These are phyloP conservation scores for Aspergillus nanangensis DNA, from an alignment of 495 filamentous ascomycete species.

Conservation along the genomic window DNA sequence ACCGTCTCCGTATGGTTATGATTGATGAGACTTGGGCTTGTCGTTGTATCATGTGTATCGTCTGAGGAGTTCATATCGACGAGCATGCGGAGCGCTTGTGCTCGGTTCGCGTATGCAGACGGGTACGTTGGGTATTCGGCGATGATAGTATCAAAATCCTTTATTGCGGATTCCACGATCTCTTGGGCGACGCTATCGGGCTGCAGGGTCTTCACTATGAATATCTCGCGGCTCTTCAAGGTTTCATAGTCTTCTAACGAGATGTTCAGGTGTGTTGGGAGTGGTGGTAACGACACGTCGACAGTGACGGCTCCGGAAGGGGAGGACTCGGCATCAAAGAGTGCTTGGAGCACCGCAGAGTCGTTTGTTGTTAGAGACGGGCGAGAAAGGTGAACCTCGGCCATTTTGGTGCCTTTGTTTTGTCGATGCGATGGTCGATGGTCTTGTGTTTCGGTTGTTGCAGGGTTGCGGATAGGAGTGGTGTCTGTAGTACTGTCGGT, in stretches of 20 bases:
- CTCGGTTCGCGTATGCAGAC: slow-evolving; percentile 71
- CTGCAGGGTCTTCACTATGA: slow-evolving; percentile 29
- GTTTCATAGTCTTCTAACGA: slow-evolving; percentile 13
- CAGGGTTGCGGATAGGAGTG: no score
- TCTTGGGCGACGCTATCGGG: slow-evolving; percentile 10
- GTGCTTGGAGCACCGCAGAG: slow-evolving; percentile 65
- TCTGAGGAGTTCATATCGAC: slow-evolving; percentile 16
- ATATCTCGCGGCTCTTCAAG: slow-evolving; percentile 24
- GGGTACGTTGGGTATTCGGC: slow-evolving; percentile 61
- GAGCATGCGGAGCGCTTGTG: slow-evolving; percentile 60
- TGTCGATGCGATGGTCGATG: not conserved
- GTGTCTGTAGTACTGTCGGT: no score
- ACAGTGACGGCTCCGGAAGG: slow-evolving; percentile 50
- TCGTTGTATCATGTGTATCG: slow-evolving; percentile 4
- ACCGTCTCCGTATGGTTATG: slow-evolving; percentile 16
- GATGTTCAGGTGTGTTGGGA: slow-evolving; percentile 41
- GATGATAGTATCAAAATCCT: slow-evolving; percentile 50
- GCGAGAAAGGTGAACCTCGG: slow-evolving; percentile 38
- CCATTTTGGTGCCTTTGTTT: slow-evolving; percentile 14
- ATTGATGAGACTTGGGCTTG: not conserved
- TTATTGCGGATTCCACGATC: slow-evolving; percentile 26
- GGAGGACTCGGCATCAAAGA: slow-evolving; percentile 75
- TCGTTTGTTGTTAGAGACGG: slow-evolving; percentile 63
- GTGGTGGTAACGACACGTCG: slow-evolving; percentile 53
- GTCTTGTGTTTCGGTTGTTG: not conserved